phyloP scores from a whole-genome alignment of 768 basidiomycete genomes.

The Phaffia australis region DNA sequence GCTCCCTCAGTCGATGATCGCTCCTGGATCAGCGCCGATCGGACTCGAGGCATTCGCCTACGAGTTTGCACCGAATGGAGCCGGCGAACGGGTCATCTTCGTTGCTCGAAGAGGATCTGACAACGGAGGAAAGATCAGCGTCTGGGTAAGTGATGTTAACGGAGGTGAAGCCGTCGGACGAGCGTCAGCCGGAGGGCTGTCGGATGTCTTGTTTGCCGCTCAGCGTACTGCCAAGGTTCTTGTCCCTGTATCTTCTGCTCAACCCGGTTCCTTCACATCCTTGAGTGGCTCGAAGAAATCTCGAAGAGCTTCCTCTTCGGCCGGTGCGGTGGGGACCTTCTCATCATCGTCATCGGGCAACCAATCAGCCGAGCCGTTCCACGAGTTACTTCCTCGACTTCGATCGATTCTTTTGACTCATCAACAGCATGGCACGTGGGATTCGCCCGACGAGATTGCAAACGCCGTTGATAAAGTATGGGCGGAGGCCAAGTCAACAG shows the following conservation, averaged over 20 bases:
- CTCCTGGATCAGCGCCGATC: background rate
- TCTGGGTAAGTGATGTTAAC: conserved; percentile 18
- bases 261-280: no score
- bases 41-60: background rate
- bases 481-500: conserved; percentile 6
- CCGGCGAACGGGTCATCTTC: conserved; percentile 11
- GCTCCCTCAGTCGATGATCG: conserved; percentile 6
- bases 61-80: background rate
- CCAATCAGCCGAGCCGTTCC: conserved; percentile 2
- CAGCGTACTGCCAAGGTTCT: conserved; percentile 20
- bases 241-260: background rate
- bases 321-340: no score
- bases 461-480: conserved; percentile 12
- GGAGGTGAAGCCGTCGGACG: background rate
- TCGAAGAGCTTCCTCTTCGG: no score
- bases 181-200: conserved; percentile 12
- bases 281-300: no score
- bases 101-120: background rate
- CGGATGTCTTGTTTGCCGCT: conserved; percentile 21
- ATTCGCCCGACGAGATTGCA: conserved; percentile 5
- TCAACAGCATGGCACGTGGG: background rate
- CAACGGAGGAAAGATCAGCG: conserved; percentile 12
- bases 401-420: conserved; percentile 3
- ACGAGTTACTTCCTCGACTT: conserved; percentile 8
- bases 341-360: no score